Evolutionary conservation across 257 asterid species (phyloP), one percentile per base, ranked within the genome.

Genomic region (Przewalskia tangutica): DNA sequence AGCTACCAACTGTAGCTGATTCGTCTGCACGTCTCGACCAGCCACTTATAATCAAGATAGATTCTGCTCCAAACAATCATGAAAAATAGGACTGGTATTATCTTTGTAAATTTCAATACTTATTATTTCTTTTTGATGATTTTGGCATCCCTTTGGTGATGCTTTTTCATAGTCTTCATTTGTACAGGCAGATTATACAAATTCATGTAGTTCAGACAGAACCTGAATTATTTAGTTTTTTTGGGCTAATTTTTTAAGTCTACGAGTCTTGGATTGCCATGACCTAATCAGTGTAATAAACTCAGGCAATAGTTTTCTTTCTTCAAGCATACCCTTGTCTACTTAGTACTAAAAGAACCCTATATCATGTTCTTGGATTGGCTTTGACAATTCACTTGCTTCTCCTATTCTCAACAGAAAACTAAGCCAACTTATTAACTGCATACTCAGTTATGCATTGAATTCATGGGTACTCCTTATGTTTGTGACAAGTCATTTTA

Each of bases 31-130:
- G 84, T 85, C 94, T 94, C 81, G 86, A 88, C 77, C 91, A 96
- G 84, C 97, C 98, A 0, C 92, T 94, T 83, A 86, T 96, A 83
- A 84, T 92, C 80, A 87, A 89, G 90, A 91, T 96, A 12, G 98
- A 93, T 81, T 20, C 87, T 40, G 77, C 88, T 63, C 88, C 89
- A 88, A 95, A 88, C 77, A 71, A 73, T 76, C 93, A 92, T 8
- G 93, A 90, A 81, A 82, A 86, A 70, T 93, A 91, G 88, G 77
- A 48, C 84, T 14, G 44, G n/a, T 82, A 20, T 68, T 62, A 42
- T 64, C 14, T 60, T 64, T 91, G 95, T 92, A 89, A 86, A 91
- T 89, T 89, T 91, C 86, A 70, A 27, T 64, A 46, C 82, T 68
- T 10, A 79, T 55, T 77, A 59, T 81, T 40, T 71, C 68, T 67